Evolutionary conservation across 768 basidiomycete species (phyloP).

Genomic region (Lyophyllum decastes): DNA sequence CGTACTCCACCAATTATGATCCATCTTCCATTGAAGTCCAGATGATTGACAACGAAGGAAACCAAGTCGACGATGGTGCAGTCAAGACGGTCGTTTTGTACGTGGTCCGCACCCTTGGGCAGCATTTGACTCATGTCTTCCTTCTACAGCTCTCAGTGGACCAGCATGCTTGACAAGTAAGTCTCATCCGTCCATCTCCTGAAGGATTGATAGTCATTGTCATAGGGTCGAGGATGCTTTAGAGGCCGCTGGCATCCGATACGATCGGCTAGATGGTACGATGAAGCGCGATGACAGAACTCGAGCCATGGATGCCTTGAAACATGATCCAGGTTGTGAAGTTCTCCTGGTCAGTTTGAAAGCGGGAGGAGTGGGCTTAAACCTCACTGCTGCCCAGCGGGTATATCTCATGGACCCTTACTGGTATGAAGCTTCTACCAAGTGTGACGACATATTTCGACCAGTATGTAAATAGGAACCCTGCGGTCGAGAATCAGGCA

Average conservation of each 20-base stretch:
- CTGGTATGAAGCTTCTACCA: constrained; percentile 54
- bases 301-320: constrained; percentile 89
- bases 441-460: background rate
- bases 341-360: constrained; percentile 94
- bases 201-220: constrained; percentile 12
- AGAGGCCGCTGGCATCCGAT: constrained; percentile 78
- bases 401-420: constrained; percentile 98
- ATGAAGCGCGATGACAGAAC: constrained; percentile 97
- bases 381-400: constrained; percentile 90
- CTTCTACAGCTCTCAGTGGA: constrained; percentile 83
- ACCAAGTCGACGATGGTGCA: constrained; percentile 65
- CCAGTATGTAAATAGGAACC: constrained; percentile 65
- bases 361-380: constrained; percentile 96
- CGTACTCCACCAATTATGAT: constrained; percentile 86
- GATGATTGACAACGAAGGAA: constrained; percentile 75
- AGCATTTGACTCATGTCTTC: constrained; percentile 12
- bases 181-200: constrained; percentile 21
- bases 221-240: constrained; percentile 86
- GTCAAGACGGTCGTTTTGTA: constrained; percentile 97
- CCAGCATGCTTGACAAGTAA: constrained; percentile 89
- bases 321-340: constrained; percentile 87
- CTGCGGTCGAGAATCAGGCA: constrained; percentile 96
- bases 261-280: constrained; percentile 92
- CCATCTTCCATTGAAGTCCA: constrained; percentile 71
- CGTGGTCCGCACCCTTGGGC: constrained; percentile 33